phyloP scores from a whole-genome alignment of 306 rosid species.

The Inga oerstediana region DNA sequence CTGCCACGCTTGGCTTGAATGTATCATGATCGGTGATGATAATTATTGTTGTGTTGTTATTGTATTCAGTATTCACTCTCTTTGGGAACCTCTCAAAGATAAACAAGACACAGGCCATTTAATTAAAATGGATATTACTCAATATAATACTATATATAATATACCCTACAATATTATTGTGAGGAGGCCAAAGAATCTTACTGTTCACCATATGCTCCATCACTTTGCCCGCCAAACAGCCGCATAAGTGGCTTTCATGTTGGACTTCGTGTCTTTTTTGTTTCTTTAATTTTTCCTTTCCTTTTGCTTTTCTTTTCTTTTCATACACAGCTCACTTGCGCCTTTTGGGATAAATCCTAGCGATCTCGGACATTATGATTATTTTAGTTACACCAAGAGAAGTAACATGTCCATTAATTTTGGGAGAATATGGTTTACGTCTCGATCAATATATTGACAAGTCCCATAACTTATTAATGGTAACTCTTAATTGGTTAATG shows the following conservation, averaged over 20 bases:
- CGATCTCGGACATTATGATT: not conserved
- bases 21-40: not conserved
- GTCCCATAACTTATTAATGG: too few species aligned
- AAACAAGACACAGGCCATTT: not conserved
- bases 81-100: not conserved
- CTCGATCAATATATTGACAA: rapidly evolving
- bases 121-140: not conserved
- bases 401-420: not conserved
- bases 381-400: not conserved
- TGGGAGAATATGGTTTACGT: too few species aligned
- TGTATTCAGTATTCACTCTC: not conserved
- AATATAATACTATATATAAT: not conserved
- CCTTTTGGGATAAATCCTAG: not conserved
- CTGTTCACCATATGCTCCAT: not conserved
- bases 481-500: too few species aligned
- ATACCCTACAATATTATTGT: too few species aligned
- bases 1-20: constrained; percentile 9
- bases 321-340: not conserved
- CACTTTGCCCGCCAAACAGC: not conserved
- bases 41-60: too few species aligned
- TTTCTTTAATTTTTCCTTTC: not conserved
- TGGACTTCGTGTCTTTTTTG: not conserved
- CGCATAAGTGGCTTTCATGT: not conserved
- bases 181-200: not conserved
- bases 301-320: not conserved